Evolutionary conservation across 2,329 filamentous ascomycete species (phyloP), one percentile per base, ranked within the genome.

Genomic region (Gremmenia infestans): DNA sequence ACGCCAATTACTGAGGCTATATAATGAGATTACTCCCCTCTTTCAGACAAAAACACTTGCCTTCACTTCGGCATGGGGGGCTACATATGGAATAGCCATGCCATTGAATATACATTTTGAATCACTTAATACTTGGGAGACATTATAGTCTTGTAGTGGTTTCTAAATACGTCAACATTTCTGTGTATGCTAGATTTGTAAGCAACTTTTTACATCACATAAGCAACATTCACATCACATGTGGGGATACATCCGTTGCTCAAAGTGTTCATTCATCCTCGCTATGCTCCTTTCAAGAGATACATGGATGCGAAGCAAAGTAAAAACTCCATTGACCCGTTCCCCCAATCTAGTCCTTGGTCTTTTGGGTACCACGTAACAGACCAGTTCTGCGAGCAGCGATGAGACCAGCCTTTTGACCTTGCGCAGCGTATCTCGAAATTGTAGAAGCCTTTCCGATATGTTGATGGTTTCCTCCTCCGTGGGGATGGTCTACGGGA

Each of bases 341-440:
- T 45, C 11, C 22, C 22, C 37, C 37, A 40, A 40, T 66, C 60
- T 91, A 93, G 70, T 99, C 95, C 91, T 99, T 99, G 76, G 86
- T 91, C 90, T 99, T 99, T 84, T 99, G 94, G 76, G 94, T 97
- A 96, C 94, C 94, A 82, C 94, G 93, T 76, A 99, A 86, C 81
- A 99, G 87, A 97, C 94, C 94, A 78, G 94, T 99, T 86, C 95
- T 90, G 80, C 94, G 86, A 80, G 94, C 94, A 79, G 94, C 94
- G 82, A 99, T 99, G 76, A 99, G 93, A 97, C 94, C 94, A 73
- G 94, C 94, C 87, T 99, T 99, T 83, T 99, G 94, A 89, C 94
- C 94, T 80, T 91, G 88, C 77, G 87, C 88, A 73, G 94, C 94
- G 82, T 96, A 96, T 78, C 94, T 88, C 71, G 91, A 96, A 81